These are phyloP conservation scores for Oidiodendron maius DNA, from an alignment of 495 filamentous ascomycete genomes.

Conservation along the genomic window DNA sequence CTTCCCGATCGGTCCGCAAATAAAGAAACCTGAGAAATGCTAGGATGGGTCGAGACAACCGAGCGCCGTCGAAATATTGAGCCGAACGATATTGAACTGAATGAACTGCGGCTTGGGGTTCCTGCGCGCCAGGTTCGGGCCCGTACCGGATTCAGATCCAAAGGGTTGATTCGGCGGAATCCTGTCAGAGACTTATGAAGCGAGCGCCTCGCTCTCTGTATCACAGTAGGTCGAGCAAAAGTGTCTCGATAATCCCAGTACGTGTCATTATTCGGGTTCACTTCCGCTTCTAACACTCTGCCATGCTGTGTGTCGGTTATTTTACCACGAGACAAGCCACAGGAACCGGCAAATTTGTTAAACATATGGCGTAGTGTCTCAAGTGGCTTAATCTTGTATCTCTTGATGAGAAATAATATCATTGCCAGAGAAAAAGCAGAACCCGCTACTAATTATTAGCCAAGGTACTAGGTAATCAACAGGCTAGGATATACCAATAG, in stretches of 20 bases:
- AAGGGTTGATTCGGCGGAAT: conserved; percentile 5
- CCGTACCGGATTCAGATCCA: conserved; percentile 12
- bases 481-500: conserved; percentile 7
- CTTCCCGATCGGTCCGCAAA: too few species aligned
- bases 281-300: conserved; percentile 3
- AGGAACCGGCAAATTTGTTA: neutral
- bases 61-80: too few species aligned
- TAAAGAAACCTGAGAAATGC: too few species aligned
- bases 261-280: neutral
- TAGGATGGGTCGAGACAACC: too few species aligned
- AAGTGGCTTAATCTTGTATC: conserved; percentile 1
- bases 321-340: conserved; percentile 1
- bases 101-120: too few species aligned
- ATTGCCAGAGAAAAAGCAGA: conserved; percentile 10
- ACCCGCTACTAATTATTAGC: conserved; percentile 4
- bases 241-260: conserved; percentile 3
- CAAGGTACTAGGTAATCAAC: neutral
- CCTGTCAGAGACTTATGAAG: conserved; percentile 9
- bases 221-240: conserved; percentile 5
- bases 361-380: neutral
- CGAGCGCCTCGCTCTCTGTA: neutral
- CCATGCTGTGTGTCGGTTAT: neutral
- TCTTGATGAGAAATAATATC: conserved; percentile 3
- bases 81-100: too few species aligned
- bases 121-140: too few species aligned